Conservation (phyloP, 164 flowering plant species). For the Nymphaea thermarum region DNA sequence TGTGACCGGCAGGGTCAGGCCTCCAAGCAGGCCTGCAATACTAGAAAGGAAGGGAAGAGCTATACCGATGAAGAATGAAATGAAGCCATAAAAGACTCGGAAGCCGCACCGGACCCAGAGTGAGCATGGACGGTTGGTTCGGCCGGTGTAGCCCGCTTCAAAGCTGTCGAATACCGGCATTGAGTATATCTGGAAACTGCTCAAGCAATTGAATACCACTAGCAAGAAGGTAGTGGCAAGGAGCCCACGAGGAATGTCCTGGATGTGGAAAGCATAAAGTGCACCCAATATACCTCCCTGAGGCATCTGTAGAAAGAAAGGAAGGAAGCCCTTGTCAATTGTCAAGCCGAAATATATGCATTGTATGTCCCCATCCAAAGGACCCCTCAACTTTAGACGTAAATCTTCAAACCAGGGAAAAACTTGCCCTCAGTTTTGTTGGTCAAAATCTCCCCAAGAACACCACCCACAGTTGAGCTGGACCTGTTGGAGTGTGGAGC, state of each 20-base stretch:
- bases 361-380: no score
- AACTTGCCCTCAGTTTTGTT: background rate
- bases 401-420: no score
- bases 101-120: constrained; percentile 94
- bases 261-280: constrained; percentile 67
- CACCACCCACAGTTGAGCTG: no score
- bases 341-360: no score
- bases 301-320: constrained; percentile 56
- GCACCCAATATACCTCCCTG: constrained; percentile 82
- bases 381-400: no score
- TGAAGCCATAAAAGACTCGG: constrained; percentile 77
- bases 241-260: constrained; percentile 80
- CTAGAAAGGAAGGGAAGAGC: constrained; percentile 97
- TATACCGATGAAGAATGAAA: constrained; percentile 80
- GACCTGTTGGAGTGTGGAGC: no score
- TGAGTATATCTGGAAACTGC: constrained; percentile 97
- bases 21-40: constrained; percentile 88
- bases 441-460: background rate
- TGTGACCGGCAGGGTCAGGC: constrained; percentile 94
- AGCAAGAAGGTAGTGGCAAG: constrained; percentile 83
- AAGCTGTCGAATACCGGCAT: constrained; percentile 99
- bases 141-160: constrained; percentile 91
- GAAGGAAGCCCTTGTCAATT: no score
- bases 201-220: constrained; percentile 91
- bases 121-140: constrained; percentile 97